Percentiles rank a stretch among this genome's conserved stretches.
Conservation (phyloP, 176 grass and related monocot genomes). For the Areca catechu region DNA sequence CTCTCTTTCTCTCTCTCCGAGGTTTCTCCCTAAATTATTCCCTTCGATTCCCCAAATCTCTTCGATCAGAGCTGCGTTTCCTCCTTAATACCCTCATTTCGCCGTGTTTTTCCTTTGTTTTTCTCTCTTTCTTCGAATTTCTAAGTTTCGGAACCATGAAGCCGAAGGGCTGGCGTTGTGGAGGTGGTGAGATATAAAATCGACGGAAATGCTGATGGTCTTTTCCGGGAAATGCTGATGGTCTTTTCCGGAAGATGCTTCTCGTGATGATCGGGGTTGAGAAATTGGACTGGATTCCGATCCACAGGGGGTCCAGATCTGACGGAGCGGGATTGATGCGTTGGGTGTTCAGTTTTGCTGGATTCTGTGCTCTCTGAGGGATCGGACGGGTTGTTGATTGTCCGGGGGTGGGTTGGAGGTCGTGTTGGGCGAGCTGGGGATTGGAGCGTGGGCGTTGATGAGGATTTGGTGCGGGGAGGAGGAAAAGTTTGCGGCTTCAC, state of each 20-base stretch:
- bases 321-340: not conserved
- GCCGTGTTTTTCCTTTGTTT: slow-evolving; percentile 4
- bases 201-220: not conserved
- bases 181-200: too few relatives aligned
- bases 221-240: not conserved
- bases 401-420: not conserved
- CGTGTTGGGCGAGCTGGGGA: too few relatives aligned
- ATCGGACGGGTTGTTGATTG: not conserved
- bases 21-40: slow-evolving; percentile 18
- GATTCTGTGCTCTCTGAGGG: not conserved
- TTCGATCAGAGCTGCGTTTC: slow-evolving; percentile 12
- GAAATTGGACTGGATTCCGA: not conserved
- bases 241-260: not conserved
- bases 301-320: not conserved
- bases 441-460: slow-evolving; percentile 18
- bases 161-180: too few relatives aligned
- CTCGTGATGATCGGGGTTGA: slow-evolving; percentile 11
- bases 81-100: slow-evolving; percentile 11
- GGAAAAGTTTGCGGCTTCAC: slow-evolving; percentile 14
- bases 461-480: slow-evolving; percentile 21
- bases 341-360: slow-evolving; percentile 5
- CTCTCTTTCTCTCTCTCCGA: slow-evolving; percentile 8
- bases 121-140: slow-evolving; percentile 9
- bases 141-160: not conserved
- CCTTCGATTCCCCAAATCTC: slow-evolving; percentile 30